These are phyloP conservation scores for Orbilia brochopaga DNA, from an alignment of 2,329 filamentous ascomycete species.

Conservation along the genomic window DNA sequence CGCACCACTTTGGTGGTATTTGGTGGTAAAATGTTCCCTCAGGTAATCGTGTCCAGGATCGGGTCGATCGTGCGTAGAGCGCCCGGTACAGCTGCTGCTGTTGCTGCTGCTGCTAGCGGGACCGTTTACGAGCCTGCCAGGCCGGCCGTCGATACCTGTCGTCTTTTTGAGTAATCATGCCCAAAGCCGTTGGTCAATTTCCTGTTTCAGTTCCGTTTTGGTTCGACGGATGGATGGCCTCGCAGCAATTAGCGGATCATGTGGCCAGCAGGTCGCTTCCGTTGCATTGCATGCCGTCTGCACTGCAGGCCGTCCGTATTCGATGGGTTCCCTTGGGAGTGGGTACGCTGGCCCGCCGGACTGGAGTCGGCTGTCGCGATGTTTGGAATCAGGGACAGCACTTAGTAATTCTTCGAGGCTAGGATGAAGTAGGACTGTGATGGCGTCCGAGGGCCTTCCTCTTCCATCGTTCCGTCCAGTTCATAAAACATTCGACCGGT, in stretches of 20 bases:
- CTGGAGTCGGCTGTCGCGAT: not conserved
- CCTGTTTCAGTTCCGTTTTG: constrained; percentile 6
- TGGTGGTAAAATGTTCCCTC: not conserved
- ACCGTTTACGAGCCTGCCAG: not conserved
- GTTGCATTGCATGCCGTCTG: constrained; percentile 9
- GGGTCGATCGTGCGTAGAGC: not conserved
- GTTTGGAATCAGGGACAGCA: not conserved
- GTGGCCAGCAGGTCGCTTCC: constrained; percentile 3
- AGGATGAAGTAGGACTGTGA: no score
- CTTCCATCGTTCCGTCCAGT: no score
- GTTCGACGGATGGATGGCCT: not conserved
- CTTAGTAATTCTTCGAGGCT: no score
- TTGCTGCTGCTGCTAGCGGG: not conserved
- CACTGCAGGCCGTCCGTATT: constrained; percentile 9
- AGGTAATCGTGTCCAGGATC: not conserved
- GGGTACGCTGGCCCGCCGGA: not conserved
- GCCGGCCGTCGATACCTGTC: not conserved
- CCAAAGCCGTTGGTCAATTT: not conserved
- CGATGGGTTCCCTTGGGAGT: not conserved
- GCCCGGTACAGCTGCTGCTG: not conserved
- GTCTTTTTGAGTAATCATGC: constrained; percentile 1
- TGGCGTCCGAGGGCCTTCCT: no score
- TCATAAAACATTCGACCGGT: no score
- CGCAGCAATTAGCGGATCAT: constrained; percentile 1
- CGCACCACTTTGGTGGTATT: no score